Conservation (phyloP, 129 eudicot genomes). For the Chrysanthemum makinoi region DNA sequence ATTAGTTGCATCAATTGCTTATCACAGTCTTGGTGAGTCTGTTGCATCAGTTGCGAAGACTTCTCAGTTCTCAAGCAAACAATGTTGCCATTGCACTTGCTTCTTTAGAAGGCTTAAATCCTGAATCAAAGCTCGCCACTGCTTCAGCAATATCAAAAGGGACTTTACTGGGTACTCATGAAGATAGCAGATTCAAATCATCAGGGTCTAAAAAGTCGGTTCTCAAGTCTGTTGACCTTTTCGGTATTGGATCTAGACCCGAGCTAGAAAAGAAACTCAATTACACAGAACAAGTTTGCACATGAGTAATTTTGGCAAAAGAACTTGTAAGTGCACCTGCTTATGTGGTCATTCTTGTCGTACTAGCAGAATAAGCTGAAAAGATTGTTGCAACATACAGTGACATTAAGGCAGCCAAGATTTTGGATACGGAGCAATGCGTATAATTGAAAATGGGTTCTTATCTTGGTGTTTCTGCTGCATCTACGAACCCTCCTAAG, state of each 20-base stretch:
- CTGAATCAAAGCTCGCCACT: conserved; percentile 57
- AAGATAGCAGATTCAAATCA: conserved; percentile 69
- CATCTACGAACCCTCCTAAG: conserved; percentile 50
- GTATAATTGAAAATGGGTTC: conserved; percentile 79
- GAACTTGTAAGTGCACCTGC: conserved; percentile 29
- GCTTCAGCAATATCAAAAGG: conserved; percentile 87
- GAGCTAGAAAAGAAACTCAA: conserved; percentile 70
- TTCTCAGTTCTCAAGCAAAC: conserved; percentile 51
- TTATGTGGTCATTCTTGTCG: too few species aligned
- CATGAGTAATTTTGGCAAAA: conserved; percentile 23
- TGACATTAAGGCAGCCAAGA: conserved; percentile 62
- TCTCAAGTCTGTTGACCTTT: conserved; percentile 59
- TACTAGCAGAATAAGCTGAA: too few species aligned
- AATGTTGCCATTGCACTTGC: conserved; percentile 80
- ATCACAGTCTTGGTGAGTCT: conserved; percentile 80
- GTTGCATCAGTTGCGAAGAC: conserved; percentile 81
- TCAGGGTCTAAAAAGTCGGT: conserved; percentile 52
- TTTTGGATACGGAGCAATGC: conserved; percentile 63
- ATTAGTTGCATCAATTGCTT: conserved; percentile 22
- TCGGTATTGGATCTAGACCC: conserved; percentile 72
- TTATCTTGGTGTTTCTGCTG: conserved; percentile 72
- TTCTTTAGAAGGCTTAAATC: conserved; percentile 60
- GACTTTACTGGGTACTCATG: conserved; percentile 48
- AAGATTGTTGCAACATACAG: conserved; percentile 47
- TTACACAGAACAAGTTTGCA: conserved; percentile 50